Percentiles rank a stretch among this genome's conserved stretches.
These are phyloP conservation scores for Penicillium digitatum DNA, from an alignment of 2,329 filamentous ascomycete genomes.

Conservation along the genomic window DNA sequence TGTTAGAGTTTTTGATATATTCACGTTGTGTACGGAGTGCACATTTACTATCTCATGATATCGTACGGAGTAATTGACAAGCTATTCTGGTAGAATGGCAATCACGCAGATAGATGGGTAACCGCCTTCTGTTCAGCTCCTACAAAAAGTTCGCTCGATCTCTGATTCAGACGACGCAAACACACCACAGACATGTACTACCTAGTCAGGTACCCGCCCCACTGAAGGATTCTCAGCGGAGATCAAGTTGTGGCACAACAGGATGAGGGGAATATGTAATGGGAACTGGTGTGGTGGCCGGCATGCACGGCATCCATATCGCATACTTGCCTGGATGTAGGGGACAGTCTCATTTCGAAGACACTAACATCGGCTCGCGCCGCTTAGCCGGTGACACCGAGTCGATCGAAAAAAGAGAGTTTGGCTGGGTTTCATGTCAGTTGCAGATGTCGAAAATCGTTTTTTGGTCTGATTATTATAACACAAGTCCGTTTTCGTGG, in stretches of 20 bases:
- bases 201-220: neutral
- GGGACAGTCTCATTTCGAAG: neutral
- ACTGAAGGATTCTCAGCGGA: neutral
- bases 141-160: neutral
- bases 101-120: neutral
- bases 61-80: neutral
- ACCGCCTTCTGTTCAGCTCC: neutral
- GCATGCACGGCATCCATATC: neutral
- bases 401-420: neutral
- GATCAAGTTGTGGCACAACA: neutral
- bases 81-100: neutral
- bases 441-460: neutral
- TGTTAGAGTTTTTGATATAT: neutral
- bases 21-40: neutral
- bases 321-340: neutral
- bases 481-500: neutral
- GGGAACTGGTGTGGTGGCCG: neutral
- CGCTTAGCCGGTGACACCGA: neutral
- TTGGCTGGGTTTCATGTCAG: neutral
- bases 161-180: neutral
- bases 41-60: neutral
- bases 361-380: neutral
- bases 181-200: neutral
- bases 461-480: slow-evolving; percentile 1
- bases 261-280: neutral